phyloP scores from a whole-genome alignment of 805 yeast genomes.

The Komagataella populi region DNA sequence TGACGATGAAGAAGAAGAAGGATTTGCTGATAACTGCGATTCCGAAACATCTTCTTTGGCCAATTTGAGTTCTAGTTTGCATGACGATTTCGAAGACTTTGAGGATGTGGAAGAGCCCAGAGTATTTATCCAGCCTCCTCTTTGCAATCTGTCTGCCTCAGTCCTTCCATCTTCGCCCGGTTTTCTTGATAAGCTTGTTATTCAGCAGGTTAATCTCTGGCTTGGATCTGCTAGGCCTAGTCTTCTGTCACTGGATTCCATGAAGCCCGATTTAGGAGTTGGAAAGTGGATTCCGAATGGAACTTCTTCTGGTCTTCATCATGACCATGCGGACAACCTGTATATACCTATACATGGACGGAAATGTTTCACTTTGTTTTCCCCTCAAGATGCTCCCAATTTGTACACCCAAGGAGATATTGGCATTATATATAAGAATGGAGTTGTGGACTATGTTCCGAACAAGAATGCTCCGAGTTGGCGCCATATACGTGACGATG shows the following conservation, averaged over 20 bases:
- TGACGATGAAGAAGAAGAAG: slow-evolving; percentile 10
- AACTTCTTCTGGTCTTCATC: slow-evolving; percentile 63
- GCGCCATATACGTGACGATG: slow-evolving; percentile 49
- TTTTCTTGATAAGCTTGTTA: slow-evolving; percentile 27
- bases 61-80: slow-evolving; percentile 21
- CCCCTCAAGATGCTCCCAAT: slow-evolving; percentile 47
- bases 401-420: slow-evolving; percentile 55
- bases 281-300: slow-evolving; percentile 50
- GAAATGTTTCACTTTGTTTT: slow-evolving; percentile 53
- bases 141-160: slow-evolving; percentile 25
- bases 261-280: slow-evolving; percentile 20
- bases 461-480: slow-evolving; percentile 48
- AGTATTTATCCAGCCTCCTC: slow-evolving; percentile 50
- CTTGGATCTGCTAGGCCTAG: slow-evolving; percentile 30
- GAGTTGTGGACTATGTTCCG: slow-evolving; percentile 49
- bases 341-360: slow-evolving; percentile 47
- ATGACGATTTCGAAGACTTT: slow-evolving; percentile 34
- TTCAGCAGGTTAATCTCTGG: slow-evolving; percentile 72
- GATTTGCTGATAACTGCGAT: slow-evolving; percentile 13
- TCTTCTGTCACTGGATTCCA: slow-evolving; percentile 6
- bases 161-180: slow-evolving; percentile 27
- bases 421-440: slow-evolving; percentile 37
- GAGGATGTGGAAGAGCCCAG: slow-evolving; percentile 11
- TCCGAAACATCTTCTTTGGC: slow-evolving; percentile 3
- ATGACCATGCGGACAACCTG: slow-evolving; percentile 70